Conservation (phyloP, 2,329 filamentous ascomycete species). For the Cylindrodendrum hubeiense region DNA sequence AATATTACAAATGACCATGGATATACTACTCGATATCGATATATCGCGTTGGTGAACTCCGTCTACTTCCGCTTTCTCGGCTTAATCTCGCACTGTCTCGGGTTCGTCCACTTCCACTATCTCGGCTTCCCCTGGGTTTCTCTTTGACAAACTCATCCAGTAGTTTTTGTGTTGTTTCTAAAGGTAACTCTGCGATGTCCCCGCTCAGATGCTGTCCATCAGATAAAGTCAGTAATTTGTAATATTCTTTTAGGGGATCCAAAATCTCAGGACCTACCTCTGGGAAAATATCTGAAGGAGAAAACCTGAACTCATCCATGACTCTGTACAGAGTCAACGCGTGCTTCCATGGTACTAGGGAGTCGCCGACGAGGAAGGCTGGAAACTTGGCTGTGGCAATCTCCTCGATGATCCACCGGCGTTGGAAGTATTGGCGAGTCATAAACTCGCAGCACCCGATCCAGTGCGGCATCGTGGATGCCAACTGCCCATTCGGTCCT, state of each 20-base stretch:
- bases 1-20: no score
- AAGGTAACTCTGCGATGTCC: background rate
- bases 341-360: constrained; percentile 52
- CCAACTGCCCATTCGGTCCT: constrained; percentile 36
- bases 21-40: no score
- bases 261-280: no score
- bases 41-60: no score
- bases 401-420: constrained; percentile 53
- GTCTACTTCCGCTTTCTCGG: no score
- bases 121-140: background rate
- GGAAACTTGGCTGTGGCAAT: constrained; percentile 49
- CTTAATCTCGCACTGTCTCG: no score
- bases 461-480: constrained; percentile 39
- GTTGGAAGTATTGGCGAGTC: constrained; percentile 49
- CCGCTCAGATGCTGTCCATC: background rate
- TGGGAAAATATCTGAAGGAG: constrained; percentile 47
- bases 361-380: constrained; percentile 49
- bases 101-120: no score
- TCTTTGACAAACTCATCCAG: background rate
- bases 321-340: constrained; percentile 49
- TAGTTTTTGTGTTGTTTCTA: background rate
- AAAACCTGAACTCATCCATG: constrained; percentile 52
- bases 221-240: background rate
- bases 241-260: no score
- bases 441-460: constrained; percentile 45